Base-by-base conservation (phyloP, 1,284 basidiomycete species). In the Pseudozyma sp. region DNA sequence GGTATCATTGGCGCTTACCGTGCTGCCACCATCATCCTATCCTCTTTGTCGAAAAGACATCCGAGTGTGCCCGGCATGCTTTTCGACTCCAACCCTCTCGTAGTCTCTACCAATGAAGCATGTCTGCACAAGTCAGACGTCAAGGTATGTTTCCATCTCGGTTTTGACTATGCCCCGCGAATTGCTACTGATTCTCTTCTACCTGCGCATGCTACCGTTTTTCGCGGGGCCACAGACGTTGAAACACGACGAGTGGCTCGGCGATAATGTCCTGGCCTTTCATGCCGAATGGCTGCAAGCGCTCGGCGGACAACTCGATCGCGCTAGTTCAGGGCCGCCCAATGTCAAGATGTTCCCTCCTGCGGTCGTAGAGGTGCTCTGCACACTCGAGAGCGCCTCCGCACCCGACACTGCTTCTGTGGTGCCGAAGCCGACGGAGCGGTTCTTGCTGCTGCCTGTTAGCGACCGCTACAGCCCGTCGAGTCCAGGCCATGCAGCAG, bases 271-370 rank as follows among this genome's bases (percentile, higher is more conserved):
- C 7, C 39, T 73, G 8, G 65, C 70, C 7, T 73, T 73, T 45
- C 70, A 73, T 19, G 70, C 70, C 17, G 70, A 73, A 34, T 73
- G 70, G 70, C 61, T 73, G 4, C 47, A 60, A 30, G 47, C 66
- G n/a, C 60, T 73, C 11, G 43, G 39, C 14, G 47, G 29, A 13
- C 61, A 56, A 19, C 42, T 65, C 31, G 46, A 45, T 33, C 19
- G 10, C 9, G 14, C 31, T n/a, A 39, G 33, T 31, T 16, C 6
- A 17, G n/a, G 39, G 7, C 14, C 44, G 16, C 31, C 40, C 10
- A 47, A 54, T 2, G 61, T 68, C 57, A 68, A 65, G 34, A 73
- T 68, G 70, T 54, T 64, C 14, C 57, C 70, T 9, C 70, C 70
- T 9, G 60, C 70, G 7, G 61, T 73, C 16, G 70, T 73, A 39